Base-by-base conservation (phyloP, 495 filamentous ascomycete genomes). In the Aspergillus avenaceus region DNA sequence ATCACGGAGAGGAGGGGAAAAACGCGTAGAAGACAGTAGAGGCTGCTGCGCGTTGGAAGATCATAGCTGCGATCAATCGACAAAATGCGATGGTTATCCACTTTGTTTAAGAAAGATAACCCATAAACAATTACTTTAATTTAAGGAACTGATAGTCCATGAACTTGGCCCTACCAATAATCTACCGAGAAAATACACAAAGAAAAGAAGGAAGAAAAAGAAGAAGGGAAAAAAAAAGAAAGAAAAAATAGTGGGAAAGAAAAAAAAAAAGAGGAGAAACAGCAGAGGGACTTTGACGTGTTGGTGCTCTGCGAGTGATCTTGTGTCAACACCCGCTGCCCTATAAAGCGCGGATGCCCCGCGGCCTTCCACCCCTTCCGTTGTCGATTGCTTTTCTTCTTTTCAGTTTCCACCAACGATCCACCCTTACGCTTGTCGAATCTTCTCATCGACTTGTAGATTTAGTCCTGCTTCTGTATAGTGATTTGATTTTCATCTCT, bases 341-440 rank as follows among this genome's bases (percentile, higher is more conserved):
- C 71, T 76, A 76, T 76, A 76, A 75, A 77, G 66, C 67, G 55
- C 70, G 64, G 63, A 66, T 73, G 72, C 74, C 73, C 73, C 73
- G 73, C 74, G 61, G 61, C 63, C 60, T 66, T 62, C 61, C 69
- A 54, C 61, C 59, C 71, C 62, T 70, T 66, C 66, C 65, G 59
- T 58, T 50, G 51, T 59, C 55, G 45, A 53, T 45, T 59, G 52
- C 52, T 60, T 55, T 55, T 56, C 57, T 52, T 53, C 42, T 50
- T 53, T 63, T 66, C 55, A 63, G 53, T 50, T 60, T 54, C 58
- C 59, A 61, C 47, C 49, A 40, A 41, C 41, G 26, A 42, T 54
- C 53, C 55, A 55, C 49, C 55, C 31, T 38, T 44, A 51, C 46
- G 41, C 22, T 36, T 55, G 19, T 52, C 55, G 57, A 47, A 41